A percentile compares a stretch with the other conserved stretches of the same genome.
Conservation (phyloP, 1,284 basidiomycete genomes). For the Schizophyllum commune region DNA sequence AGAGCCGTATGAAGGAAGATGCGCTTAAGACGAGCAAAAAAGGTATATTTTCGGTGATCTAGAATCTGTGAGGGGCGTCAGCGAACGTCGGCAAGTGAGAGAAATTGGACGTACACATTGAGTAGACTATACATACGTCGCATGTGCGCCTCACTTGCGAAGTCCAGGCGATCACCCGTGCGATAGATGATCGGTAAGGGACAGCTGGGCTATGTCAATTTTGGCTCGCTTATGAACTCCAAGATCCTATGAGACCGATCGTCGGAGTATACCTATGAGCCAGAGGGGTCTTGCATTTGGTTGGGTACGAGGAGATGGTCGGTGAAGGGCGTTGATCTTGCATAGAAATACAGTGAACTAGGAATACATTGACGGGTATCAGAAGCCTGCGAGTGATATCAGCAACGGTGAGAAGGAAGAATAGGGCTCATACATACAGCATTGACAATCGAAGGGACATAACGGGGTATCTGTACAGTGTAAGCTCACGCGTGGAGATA, state of each 20-base stretch:
- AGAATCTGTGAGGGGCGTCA: neutral
- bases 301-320: neutral
- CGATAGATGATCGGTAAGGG: no score
- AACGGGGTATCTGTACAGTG: slow-evolving; percentile 48
- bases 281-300: no score
- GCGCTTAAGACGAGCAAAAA: neutral
- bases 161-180: no score
- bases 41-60: neutral
- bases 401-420: neutral
- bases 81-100: neutral
- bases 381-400: slow-evolving; percentile 36
- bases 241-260: no score
- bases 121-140: neutral
- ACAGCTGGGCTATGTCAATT: no score
- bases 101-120: neutral
- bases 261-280: no score
- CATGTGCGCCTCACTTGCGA: neutral
- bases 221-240: no score
- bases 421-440: slow-evolving; percentile 49
- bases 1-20: slow-evolving; percentile 40
- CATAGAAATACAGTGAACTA: neutral
- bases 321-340: no score
- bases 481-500: slow-evolving; percentile 16
- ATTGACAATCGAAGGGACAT: slow-evolving; percentile 80
- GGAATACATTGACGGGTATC: slow-evolving; percentile 11